A percentile compares a stretch with the other conserved stretches of the same genome.
These are phyloP conservation scores for Mercurialis annua DNA, from an alignment of 345 rosid genomes.

Conservation along the genomic window DNA sequence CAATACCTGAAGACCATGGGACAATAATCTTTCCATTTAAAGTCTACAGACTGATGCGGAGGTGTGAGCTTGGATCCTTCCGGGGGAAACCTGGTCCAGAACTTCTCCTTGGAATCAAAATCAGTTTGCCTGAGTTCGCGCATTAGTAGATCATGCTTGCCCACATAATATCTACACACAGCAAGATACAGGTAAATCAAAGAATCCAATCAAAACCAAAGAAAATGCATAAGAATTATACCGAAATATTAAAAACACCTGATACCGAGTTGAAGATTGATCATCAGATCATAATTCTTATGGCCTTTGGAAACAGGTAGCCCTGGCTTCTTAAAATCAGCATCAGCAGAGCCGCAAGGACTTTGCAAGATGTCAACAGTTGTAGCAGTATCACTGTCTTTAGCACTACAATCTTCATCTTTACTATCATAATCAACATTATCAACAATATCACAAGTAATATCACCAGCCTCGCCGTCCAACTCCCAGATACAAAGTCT, in stretches of 20 bases:
- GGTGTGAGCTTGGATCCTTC: conserved; percentile 78
- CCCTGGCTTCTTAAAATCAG: conserved; percentile 60
- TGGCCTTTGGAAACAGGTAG: conserved; percentile 54
- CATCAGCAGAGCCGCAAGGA: conserved; percentile 29
- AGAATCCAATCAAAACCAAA: neutral
- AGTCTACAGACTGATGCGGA: conserved; percentile 63
- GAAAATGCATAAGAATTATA: neutral
- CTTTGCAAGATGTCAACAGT: too few species aligned
- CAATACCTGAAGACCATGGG: conserved; percentile 70
- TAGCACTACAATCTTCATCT: conserved; percentile 24
- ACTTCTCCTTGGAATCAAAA: conserved; percentile 74
- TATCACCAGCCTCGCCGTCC: conserved; percentile 55
- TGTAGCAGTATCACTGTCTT: too few species aligned
- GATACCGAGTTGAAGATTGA: conserved; percentile 69
- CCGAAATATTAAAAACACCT: conserved; percentile 40
- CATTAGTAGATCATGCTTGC: conserved; percentile 51
- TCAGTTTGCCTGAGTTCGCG: conserved; percentile 55
- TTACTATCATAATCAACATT: conserved; percentile 46
- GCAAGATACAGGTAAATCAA: neutral
- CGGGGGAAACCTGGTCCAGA: conserved; percentile 70
- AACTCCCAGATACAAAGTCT: conserved; percentile 68
- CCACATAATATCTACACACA: conserved; percentile 49
- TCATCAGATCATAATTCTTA: conserved; percentile 66
- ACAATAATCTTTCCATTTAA: conserved; percentile 81
- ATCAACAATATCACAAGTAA: conserved; percentile 93